Evolutionary conservation across 2,329 filamentous ascomycete species (phyloP).

Genomic region (Fusarium piperis): DNA sequence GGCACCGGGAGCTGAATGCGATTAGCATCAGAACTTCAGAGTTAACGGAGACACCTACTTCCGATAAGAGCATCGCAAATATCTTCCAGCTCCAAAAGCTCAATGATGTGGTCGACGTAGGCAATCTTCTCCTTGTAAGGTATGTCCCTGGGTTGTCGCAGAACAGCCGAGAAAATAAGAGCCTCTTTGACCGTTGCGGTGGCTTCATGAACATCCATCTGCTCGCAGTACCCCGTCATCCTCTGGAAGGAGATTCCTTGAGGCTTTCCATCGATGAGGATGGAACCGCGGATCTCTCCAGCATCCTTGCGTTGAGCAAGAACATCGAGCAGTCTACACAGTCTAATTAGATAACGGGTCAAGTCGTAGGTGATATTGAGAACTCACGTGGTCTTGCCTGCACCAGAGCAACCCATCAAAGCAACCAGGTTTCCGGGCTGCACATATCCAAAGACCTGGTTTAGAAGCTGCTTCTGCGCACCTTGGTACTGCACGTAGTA

Average conservation of each 20-base stretch:
- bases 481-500: constrained; percentile 76
- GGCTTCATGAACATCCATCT: constrained; percentile 74
- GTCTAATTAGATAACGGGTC: background rate
- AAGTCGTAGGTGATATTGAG: no score
- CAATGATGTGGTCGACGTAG: constrained; percentile 73
- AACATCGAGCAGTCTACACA: constrained; percentile 58
- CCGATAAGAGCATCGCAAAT: constrained; percentile 72
- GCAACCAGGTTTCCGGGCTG: constrained; percentile 85
- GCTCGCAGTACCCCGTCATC: constrained; percentile 74
- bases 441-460: constrained; percentile 76
- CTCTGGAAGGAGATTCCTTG: constrained; percentile 71
- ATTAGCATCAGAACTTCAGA: background rate
- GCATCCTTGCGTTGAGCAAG: constrained; percentile 71
- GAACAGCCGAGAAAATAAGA: constrained; percentile 72
- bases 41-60: constrained; percentile 44
- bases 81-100: constrained; percentile 69
- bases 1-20: constrained; percentile 46
- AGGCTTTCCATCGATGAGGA: constrained; percentile 66
- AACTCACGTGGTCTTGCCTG: constrained; percentile 79
- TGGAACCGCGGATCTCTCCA: constrained; percentile 61
- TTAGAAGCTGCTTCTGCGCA: constrained; percentile 65
- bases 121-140: constrained; percentile 69
- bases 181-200: constrained; percentile 74
- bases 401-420: constrained; percentile 81
- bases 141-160: constrained; percentile 66